Evolutionary conservation across 2,329 filamentous ascomycete species (phyloP).

Genomic region (Neophaeococcomyces mojaviensis): DNA sequence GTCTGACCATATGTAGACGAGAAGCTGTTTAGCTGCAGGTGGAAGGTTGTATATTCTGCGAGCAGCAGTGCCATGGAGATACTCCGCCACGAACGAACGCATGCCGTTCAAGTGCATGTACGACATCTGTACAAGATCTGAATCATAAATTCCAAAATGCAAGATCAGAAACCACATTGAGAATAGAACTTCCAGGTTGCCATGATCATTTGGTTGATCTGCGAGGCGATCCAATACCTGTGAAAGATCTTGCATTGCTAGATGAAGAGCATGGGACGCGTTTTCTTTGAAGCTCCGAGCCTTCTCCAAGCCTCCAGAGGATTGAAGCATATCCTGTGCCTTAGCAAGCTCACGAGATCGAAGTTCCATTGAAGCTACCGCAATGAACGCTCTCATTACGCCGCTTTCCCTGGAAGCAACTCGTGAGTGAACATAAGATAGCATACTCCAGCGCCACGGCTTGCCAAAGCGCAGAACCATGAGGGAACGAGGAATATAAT

Average conservation of each 20-base stretch:
- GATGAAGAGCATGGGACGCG: background rate
- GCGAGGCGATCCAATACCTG: constrained; percentile 7
- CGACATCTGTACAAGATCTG: constrained; percentile 4
- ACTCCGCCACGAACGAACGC: constrained; percentile 7
- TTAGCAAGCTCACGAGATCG: constrained; percentile 4
- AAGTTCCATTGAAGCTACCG: constrained; percentile 11
- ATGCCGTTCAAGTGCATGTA: constrained; percentile 10
- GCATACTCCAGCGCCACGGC: constrained; percentile 12
- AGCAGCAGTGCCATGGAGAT: constrained; percentile 1
- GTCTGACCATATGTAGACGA: constrained; percentile 10
- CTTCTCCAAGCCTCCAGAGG: background rate
- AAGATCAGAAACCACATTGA: constrained; percentile 11
- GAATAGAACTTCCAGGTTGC: constrained; percentile 10
- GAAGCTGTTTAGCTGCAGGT: constrained; percentile 6
- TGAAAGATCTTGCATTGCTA: constrained; percentile 11
- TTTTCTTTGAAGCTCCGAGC: constrained; percentile 1
- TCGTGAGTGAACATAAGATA: constrained; percentile 10
- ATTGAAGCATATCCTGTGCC: background rate
- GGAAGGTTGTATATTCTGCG: constrained; percentile 1
- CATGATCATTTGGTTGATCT: background rate
- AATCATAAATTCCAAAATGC: constrained; percentile 7
- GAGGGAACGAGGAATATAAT: constrained; percentile 9
- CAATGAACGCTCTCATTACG: constrained; percentile 12
- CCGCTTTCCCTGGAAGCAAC: constrained; percentile 7
- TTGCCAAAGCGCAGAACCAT: constrained; percentile 9